Base-by-base conservation (phyloP, 2,329 filamentous ascomycete species). In the Calonectria ilicicola region DNA sequence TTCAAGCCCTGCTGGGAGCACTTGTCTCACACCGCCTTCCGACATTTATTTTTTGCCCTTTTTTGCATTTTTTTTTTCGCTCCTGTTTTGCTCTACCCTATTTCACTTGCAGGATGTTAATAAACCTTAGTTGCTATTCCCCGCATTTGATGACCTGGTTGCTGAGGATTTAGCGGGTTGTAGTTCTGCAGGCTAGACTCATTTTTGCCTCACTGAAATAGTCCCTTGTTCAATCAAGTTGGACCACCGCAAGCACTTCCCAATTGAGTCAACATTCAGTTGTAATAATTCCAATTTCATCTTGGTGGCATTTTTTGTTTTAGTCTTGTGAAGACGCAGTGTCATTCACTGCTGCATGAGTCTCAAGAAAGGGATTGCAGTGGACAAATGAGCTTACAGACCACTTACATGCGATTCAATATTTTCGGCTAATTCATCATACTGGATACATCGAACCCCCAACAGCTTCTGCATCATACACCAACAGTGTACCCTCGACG, bases 1-100 rank as follows among this genome's bases (percentile, higher is more conserved):
- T 78, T 79, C 77, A 79, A 79, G 77, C 77, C 77, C 77, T 79
- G 75, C 75, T 75, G 77, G 77, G 77, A 79, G 77, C 77, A 79
- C 38, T 58, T 46, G 68, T 65, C 76, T 75, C 77, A 65, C 72
- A 69, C 19, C n/a, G 69, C 76, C 77, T 29, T 35, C 76, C 69
- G 68, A 42, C 62, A 68, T 19, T 65, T 32, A 58, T 67, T 75
- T 77, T 77, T 66, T 46, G 5, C 3, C 9, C n/a, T 21, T 32
- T 40, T 1, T 44, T 49, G 6, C 38, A 17, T 29, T 38, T 40
- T 9, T 14, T 8, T 35, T 53, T 29, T 53, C n/a, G 1, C 17
- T 2, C 2, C 27, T 5, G n/a, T 10, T 51, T 38, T 5, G 2
- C 40, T 32, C 47, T 47, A n/a, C 65, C 69, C 19, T 63, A 44